These are phyloP conservation scores for Pouteria campechiana DNA, from an alignment of 179 eudicot species.

Conservation along the genomic window DNA sequence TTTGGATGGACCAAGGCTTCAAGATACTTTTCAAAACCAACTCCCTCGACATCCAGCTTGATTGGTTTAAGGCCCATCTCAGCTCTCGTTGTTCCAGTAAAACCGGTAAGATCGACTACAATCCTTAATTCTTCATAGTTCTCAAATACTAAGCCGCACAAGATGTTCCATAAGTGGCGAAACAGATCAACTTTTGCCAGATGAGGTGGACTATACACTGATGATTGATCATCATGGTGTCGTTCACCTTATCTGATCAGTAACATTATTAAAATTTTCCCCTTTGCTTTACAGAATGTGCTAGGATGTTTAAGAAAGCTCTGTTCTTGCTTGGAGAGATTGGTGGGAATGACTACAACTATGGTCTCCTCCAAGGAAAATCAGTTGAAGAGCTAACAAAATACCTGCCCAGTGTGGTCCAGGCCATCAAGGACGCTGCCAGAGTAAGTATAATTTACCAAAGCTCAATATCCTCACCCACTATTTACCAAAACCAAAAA, in stretches of 20 bases:
- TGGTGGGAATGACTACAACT: slow-evolving; percentile 9
- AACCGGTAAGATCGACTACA: too few species aligned
- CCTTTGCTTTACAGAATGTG: slow-evolving; percentile 37
- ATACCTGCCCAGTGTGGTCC: background rate
- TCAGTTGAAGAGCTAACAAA: background rate
- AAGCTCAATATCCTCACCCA: too few species aligned
- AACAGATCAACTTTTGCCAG: too few species aligned
- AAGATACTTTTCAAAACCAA: slow-evolving; percentile 4
- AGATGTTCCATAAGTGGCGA: too few species aligned
- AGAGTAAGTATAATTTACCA: background rate
- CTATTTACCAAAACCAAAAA: background rate
- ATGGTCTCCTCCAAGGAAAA: background rate
- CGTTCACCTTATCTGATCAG: too few species aligned
- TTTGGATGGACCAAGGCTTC: slow-evolving; percentile 15
- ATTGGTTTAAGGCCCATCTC: slow-evolving; percentile 23
- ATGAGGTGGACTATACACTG: too few species aligned
- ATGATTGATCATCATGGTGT: too few species aligned
- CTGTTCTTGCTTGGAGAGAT: slow-evolving; percentile 65
- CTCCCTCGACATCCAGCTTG: slow-evolving; percentile 17
- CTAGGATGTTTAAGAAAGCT: slow-evolving; percentile 30
- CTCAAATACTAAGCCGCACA: too few species aligned
- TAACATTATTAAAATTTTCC: too few species aligned
- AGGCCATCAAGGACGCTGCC: background rate
- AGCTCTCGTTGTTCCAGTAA: slow-evolving; percentile 9
- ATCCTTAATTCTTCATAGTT: too few species aligned